Evolutionary conservation across 1,284 basidiomycete genomes (phyloP).

Genomic region (Athelia sp.): DNA sequence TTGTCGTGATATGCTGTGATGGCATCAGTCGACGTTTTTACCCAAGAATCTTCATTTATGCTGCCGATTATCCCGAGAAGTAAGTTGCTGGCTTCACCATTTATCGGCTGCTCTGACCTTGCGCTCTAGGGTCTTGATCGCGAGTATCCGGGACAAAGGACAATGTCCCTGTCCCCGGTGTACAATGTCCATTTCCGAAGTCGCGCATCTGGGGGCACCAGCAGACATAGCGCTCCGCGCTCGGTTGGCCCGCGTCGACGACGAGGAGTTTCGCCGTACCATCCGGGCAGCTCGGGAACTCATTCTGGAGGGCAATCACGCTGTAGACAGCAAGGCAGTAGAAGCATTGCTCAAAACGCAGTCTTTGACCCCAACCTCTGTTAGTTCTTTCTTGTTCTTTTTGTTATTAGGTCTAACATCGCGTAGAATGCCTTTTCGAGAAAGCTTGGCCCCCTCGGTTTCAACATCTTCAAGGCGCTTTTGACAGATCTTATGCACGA

Average conservation of each 20-base stretch:
- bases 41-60: constrained; percentile 15
- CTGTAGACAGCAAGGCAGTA: background rate
- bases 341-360: background rate
- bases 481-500: too few species aligned
- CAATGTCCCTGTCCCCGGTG: constrained; percentile 15
- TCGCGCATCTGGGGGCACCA: constrained; percentile 5
- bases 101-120: background rate
- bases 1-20: constrained; percentile 13
- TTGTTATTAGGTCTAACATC: background rate
- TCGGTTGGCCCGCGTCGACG: too few species aligned
- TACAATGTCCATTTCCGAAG: constrained; percentile 6
- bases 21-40: constrained; percentile 10
- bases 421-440: too few species aligned
- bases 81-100: constrained; percentile 3
- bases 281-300: background rate
- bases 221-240: background rate
- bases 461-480: too few species aligned
- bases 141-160: constrained; percentile 11
- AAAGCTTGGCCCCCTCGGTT: too few species aligned
- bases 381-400: background rate
- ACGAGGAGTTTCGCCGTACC: background rate
- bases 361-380: background rate
- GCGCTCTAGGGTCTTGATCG: constrained; percentile 7
- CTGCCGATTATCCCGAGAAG: constrained; percentile 15
- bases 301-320: background rate